phyloP scores from a whole-genome alignment of 1,284 basidiomycete genomes.

The Clitocybe nebularis region DNA sequence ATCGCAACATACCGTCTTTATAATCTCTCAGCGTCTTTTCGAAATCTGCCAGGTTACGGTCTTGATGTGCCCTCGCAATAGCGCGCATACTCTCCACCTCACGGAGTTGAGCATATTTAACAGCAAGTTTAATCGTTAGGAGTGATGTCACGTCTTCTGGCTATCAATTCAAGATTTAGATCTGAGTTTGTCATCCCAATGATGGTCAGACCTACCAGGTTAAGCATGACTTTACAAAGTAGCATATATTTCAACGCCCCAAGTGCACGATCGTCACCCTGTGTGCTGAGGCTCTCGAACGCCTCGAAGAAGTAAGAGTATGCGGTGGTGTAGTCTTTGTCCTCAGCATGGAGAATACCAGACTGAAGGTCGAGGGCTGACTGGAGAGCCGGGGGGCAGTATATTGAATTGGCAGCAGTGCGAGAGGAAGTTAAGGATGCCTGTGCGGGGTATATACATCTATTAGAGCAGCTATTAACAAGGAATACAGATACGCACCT shows the following conservation, averaged over 20 bases:
- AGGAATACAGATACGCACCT: constrained; percentile 44
- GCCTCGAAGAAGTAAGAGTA: constrained; percentile 99
- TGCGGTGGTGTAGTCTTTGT: constrained; percentile 96
- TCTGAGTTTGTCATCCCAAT: background rate
- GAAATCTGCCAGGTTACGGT: constrained; percentile 86
- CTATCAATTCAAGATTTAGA: constrained; percentile 35
- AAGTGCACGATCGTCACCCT: constrained; percentile 76
- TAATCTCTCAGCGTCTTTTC: constrained; percentile 87
- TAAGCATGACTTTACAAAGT: constrained; percentile 97
- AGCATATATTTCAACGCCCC: constrained; percentile 96
- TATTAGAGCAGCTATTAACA: background rate
- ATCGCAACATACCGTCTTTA: constrained; percentile 70
- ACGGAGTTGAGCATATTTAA: constrained; percentile 77
- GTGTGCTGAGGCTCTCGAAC: constrained; percentile 74
- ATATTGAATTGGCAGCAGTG: constrained; percentile 95
- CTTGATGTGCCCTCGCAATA: constrained; percentile 90
- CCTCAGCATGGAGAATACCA: constrained; percentile 90
- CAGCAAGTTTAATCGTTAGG: constrained; percentile 82
- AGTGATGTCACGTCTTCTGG: constrained; percentile 91
- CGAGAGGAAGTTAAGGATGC: constrained; percentile 89
- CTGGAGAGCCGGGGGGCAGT: constrained; percentile 93
- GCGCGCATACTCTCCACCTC: constrained; percentile 96
- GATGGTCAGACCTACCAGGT: constrained; percentile 61
- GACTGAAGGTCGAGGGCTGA: constrained; percentile 91
- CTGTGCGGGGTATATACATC: constrained; percentile 33